These are phyloP conservation scores for Babesia caballi DNA, from an alignment of 169 alveolate species.

Conservation along the genomic window DNA sequence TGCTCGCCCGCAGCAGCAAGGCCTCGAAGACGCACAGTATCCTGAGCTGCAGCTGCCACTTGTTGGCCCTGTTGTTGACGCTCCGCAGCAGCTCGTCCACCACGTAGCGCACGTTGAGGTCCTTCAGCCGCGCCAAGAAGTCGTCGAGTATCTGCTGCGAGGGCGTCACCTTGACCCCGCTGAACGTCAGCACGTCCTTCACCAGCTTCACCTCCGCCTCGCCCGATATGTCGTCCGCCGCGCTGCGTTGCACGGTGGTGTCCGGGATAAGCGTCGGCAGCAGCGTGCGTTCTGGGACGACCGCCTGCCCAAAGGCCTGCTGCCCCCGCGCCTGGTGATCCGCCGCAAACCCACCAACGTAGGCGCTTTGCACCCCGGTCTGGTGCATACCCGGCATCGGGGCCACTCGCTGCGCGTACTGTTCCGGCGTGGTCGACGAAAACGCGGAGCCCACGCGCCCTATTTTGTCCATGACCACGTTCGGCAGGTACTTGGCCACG, in stretches of 20 bases:
- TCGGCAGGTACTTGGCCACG: constrained; percentile 56
- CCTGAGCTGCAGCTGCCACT: constrained; percentile 58
- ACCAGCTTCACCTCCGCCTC: constrained; percentile 48
- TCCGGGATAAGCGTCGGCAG: constrained; percentile 26
- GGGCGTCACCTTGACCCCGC: constrained; percentile 62
- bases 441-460: constrained; percentile 57
- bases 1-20: constrained; percentile 5
- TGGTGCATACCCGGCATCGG: not conserved
- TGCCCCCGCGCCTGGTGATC: too few relatives aligned
- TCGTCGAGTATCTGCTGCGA: constrained; percentile 58
- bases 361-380: not conserved
- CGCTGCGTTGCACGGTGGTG: not conserved
- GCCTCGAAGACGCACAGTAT: constrained; percentile 55
- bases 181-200: constrained; percentile 57
- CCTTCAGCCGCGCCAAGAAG: constrained; percentile 32
- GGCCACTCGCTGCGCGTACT: constrained; percentile 43
- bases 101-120: constrained; percentile 24
- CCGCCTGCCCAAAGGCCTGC: too few relatives aligned
- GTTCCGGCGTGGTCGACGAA: constrained; percentile 40
- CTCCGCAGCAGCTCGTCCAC: constrained; percentile 46
- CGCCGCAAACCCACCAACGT: not conserved
- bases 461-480: constrained; percentile 21
- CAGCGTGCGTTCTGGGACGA: not conserved
- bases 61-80: constrained; percentile 37
- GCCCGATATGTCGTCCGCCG: constrained; percentile 34